A percentile compares a stretch with the other conserved stretches of the same genome.
phyloP scores from a whole-genome alignment of 2,329 filamentous ascomycete species.

The Aspergillus clavatus region DNA sequence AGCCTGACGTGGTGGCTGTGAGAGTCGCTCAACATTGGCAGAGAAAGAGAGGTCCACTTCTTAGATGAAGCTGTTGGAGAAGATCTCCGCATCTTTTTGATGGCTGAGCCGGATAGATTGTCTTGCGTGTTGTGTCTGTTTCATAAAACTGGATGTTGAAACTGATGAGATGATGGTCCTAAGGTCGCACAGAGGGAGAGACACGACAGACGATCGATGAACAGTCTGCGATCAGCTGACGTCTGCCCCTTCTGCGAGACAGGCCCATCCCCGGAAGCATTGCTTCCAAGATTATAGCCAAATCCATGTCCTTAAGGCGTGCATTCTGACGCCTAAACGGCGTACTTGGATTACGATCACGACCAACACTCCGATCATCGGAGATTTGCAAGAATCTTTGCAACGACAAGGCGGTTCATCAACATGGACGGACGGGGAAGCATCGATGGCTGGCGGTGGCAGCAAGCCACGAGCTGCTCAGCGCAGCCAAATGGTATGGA shows the following conservation, averaged over 20 bases:
- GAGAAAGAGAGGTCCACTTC: background rate
- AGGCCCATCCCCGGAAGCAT: background rate
- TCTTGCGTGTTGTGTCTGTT: background rate
- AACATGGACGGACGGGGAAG: background rate
- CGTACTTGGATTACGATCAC: background rate
- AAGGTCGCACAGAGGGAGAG: conserved; percentile 3
- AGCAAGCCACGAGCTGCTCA: too few species aligned
- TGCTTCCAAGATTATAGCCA: background rate
- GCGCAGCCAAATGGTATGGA: too few species aligned
- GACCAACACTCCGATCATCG: background rate
- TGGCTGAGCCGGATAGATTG: background rate
- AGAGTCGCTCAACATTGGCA: too few species aligned
- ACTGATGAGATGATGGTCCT: background rate
- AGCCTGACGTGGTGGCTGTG: too few species aligned
- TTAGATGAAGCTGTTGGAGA: background rate
- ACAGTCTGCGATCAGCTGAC: conserved; percentile 5
- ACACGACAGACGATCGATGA: background rate
- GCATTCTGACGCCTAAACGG: background rate
- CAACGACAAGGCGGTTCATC: background rate
- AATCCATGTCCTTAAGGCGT: background rate
- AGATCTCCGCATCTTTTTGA: background rate
- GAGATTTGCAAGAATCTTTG: background rate
- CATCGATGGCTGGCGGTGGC: background rate
- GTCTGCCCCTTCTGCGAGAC: background rate
- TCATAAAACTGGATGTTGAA: background rate